phyloP scores from a whole-genome alignment of 352 stramenopile species.

The Globisporangium orthogonon region DNA sequence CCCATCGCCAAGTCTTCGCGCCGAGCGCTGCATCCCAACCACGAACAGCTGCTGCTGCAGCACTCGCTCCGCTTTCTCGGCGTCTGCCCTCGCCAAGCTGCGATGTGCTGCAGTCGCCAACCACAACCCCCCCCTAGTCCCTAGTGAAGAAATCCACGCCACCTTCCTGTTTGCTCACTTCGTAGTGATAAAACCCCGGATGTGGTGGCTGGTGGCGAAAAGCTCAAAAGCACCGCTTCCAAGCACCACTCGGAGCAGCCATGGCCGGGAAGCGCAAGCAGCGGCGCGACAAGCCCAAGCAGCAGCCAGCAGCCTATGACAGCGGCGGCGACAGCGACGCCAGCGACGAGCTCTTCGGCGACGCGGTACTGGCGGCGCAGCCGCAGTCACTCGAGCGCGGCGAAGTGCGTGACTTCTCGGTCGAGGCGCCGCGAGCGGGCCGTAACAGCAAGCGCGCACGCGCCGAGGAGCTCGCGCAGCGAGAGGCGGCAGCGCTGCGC shows the following conservation, averaged over 20 bases:
- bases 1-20: too few species aligned
- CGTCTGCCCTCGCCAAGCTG: too few species aligned
- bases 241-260: background rate
- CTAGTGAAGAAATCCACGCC: background rate
- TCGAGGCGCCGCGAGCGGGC: slow-evolving; percentile 29
- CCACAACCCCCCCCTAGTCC: too few species aligned
- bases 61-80: too few species aligned
- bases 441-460: slow-evolving; percentile 41
- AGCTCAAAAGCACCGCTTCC: background rate
- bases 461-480: slow-evolving; percentile 51
- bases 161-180: too few species aligned
- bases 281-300: slow-evolving; percentile 38
- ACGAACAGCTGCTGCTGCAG: too few species aligned
- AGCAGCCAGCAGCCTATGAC: slow-evolving; percentile 15
- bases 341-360: slow-evolving; percentile 17
- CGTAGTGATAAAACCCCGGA: too few species aligned
- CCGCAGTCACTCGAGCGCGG: slow-evolving; percentile 55
- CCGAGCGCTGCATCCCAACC: too few species aligned
- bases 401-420: slow-evolving; percentile 55
- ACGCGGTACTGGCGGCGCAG: slow-evolving; percentile 17
- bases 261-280: slow-evolving; percentile 36
- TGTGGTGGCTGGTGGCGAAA: background rate
- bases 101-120: too few species aligned
- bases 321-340: slow-evolving; percentile 33
- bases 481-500: slow-evolving; percentile 42